These are phyloP conservation scores for Coleophoma crateriformis DNA, from an alignment of 2,329 filamentous ascomycete genomes.

Conservation along the genomic window DNA sequence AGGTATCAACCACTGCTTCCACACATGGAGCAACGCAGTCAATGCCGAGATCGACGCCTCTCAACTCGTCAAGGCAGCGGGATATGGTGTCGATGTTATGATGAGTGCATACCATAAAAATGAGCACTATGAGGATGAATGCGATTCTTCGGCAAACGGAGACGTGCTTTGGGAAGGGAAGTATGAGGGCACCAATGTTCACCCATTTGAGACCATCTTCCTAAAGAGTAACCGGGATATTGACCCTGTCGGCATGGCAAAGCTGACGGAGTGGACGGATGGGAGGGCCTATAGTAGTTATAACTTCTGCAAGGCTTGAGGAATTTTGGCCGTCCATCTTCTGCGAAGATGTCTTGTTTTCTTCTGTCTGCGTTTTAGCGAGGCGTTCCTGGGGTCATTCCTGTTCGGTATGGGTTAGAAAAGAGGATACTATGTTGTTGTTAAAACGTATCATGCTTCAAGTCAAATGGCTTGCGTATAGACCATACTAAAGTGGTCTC, in stretches of 20 bases:
- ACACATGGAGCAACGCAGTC: slow-evolving; percentile 13
- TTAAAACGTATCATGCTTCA: too few relatives aligned
- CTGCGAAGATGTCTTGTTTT: neutral
- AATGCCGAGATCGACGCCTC: slow-evolving; percentile 17
- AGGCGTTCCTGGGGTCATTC: neutral
- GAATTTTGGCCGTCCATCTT: neutral
- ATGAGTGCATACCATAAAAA: slow-evolving; percentile 18
- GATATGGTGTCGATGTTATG: slow-evolving; percentile 20
- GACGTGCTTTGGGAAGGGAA: slow-evolving; percentile 15
- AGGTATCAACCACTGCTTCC: slow-evolving; percentile 21
- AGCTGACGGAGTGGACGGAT: slow-evolving; percentile 16
- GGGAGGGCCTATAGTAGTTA: slow-evolving; percentile 18
- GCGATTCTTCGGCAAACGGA: slow-evolving; percentile 6
- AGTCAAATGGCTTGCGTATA: too few relatives aligned
- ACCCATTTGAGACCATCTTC: slow-evolving; percentile 22
- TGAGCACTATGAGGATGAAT: slow-evolving; percentile 7
- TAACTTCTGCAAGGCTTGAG: slow-evolving; percentile 15
- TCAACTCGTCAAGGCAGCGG: slow-evolving; percentile 13
- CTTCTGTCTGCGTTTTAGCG: neutral
- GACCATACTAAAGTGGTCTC: too few relatives aligned
- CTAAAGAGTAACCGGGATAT: slow-evolving; percentile 21
- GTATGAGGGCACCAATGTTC: slow-evolving; percentile 21
- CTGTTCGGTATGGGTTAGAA: neutral
- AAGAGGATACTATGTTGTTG: too few relatives aligned
- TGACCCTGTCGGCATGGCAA: slow-evolving; percentile 10